Evolutionary conservation across 176 grass and related monocot species (phyloP), one percentile per base, ranked within the genome.

Genomic region (Alopecurus myosuroides): DNA sequence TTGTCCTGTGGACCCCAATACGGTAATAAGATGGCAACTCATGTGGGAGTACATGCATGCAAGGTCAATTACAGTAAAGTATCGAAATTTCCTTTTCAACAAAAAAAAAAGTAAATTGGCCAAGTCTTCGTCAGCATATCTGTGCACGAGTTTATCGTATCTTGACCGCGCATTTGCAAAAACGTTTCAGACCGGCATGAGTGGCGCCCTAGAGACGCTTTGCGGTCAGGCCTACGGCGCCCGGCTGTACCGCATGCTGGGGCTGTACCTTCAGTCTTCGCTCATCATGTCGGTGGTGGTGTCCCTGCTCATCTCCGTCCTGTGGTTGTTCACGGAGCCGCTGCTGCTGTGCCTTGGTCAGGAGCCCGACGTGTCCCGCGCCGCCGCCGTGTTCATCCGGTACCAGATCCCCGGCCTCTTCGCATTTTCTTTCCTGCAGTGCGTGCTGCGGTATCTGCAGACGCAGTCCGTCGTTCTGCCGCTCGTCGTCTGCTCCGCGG

Each of bases 221-320:
- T 98, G 96, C 57, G 96, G 96, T 1, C 93, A 98, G 82, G 91
- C 82, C 17, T 94, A 87, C 50, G 96, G 96, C 22, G 93, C 93
- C 17, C 88, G 84, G 52, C 44, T 87, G 26, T 92, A 95, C 77
- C 76, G 84, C 11, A 92, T 89, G 93, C 62, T 95, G 13, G 93
- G 96, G n/a, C 72, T 95, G 3, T 94, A 95, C 87, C 85, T 98
- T 10, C 96, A 98, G 76, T 90, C 93, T 22, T 94, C 96, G 29
- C 69, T 95, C 1, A 41, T 94, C 60, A 95, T 91, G 68, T 81
- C 86, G 1, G 36, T 81, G 1, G 76, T 50, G 50, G 92, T 88
- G 31, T 92, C 85, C 14, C 52, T 90, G 63, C 19, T 89, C 17
- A 35, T 98, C 42, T 94, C 93, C 30, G n/a, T 84, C 23, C 18